A percentile compares a stretch with the other conserved stretches of the same genome.
Evolutionary conservation across 805 yeast species (phyloP).

Genomic region (Kuraishia capsulata): DNA sequence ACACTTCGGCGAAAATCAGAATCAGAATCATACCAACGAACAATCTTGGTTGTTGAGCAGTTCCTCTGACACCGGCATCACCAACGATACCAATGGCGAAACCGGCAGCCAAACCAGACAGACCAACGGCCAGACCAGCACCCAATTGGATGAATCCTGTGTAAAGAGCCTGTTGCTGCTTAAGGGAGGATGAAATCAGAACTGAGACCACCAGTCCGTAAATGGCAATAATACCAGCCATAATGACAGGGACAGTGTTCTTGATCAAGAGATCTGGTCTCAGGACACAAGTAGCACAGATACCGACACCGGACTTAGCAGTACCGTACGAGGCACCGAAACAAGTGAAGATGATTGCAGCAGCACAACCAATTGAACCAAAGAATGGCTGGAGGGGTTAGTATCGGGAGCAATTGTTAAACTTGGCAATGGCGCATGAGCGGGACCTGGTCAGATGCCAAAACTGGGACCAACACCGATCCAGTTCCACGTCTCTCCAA

Average conservation of each 20-base stretch:
- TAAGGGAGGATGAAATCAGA: slow-evolving; percentile 80
- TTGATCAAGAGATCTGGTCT: slow-evolving; percentile 94
- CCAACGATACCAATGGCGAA: slow-evolving; percentile 97
- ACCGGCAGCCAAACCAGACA: slow-evolving; percentile 97
- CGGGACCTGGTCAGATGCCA: too few relatives aligned
- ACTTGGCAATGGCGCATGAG: too few relatives aligned
- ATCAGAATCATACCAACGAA: slow-evolving; percentile 98
- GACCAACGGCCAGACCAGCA: slow-evolving; percentile 96
- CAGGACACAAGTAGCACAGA: slow-evolving; percentile 94
- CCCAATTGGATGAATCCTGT: slow-evolving; percentile 98
- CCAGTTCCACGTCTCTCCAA: slow-evolving; percentile 21
- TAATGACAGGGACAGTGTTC: slow-evolving; percentile 93
- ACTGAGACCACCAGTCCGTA: slow-evolving; percentile 96
- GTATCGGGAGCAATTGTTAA: neutral
- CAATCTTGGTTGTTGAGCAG: slow-evolving; percentile 89
- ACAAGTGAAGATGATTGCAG: slow-evolving; percentile 97
- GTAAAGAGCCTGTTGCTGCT: slow-evolving; percentile 86
- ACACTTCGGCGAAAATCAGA: slow-evolving; percentile 97
- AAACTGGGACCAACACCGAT: neutral
- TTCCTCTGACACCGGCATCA: slow-evolving; percentile 93
- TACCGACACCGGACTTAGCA: slow-evolving; percentile 98
- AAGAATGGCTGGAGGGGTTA: slow-evolving; percentile 78
- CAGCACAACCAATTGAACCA: slow-evolving; percentile 99
- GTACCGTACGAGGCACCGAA: slow-evolving; percentile 99
- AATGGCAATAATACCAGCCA: slow-evolving; percentile 99